These are phyloP conservation scores for Trichoderma asperellum DNA, from an alignment of 2,329 filamentous ascomycete species.

Conservation along the genomic window DNA sequence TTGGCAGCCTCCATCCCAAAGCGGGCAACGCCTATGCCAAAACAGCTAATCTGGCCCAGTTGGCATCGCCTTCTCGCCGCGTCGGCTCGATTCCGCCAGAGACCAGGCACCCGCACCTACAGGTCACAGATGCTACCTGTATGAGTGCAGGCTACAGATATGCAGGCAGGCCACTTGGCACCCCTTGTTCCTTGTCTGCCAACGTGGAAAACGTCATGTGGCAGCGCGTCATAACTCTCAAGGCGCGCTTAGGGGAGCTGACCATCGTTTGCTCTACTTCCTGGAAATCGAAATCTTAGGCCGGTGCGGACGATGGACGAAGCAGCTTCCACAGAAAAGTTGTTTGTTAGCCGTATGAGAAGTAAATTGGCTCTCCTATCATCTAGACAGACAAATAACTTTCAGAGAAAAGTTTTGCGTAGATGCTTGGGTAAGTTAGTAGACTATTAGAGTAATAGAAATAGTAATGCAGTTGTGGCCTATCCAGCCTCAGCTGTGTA, in stretches of 20 bases:
- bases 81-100: slow-evolving; percentile 30
- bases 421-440: background rate
- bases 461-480: background rate
- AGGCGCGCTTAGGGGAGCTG: slow-evolving; percentile 19
- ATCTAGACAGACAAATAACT: slow-evolving; percentile 2
- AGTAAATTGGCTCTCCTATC: background rate
- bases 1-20: slow-evolving; percentile 26
- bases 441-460: background rate
- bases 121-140: slow-evolving; percentile 9
- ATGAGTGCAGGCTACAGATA: slow-evolving; percentile 24
- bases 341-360: background rate
- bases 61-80: slow-evolving; percentile 27
- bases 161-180: slow-evolving; percentile 28
- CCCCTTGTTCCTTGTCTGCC: slow-evolving; percentile 28
- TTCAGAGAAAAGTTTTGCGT: background rate
- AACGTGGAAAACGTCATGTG: slow-evolving; percentile 29
- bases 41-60: slow-evolving; percentile 26
- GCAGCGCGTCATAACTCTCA: slow-evolving; percentile 27
- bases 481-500: background rate
- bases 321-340: background rate
- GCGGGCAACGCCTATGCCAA: slow-evolving; percentile 18
- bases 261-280: slow-evolving; percentile 10
- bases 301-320: slow-evolving; percentile 7
- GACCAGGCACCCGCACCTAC: slow-evolving; percentile 28
- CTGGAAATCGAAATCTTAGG: background rate